These are phyloP conservation scores for Lachancea sp. DNA, from an alignment of 805 yeast species.

Conservation along the genomic window DNA sequence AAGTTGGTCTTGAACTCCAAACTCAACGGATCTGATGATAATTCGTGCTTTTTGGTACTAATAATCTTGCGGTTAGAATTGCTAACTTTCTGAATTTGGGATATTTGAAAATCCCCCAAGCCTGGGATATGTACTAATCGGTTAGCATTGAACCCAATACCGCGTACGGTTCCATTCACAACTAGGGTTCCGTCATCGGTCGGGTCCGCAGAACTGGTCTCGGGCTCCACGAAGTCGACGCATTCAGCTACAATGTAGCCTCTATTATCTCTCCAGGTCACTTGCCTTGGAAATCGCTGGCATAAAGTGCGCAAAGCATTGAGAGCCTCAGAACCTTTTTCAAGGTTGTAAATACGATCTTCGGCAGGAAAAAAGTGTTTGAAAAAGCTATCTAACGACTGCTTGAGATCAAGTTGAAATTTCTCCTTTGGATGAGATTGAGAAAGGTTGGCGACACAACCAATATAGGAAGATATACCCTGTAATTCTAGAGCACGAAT, in stretches of 20 bases:
- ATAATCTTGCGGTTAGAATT: constrained; percentile 25
- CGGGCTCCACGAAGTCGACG: constrained; percentile 34
- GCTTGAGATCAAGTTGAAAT: constrained; percentile 63
- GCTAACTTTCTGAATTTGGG: constrained; percentile 49
- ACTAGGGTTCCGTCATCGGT: constrained; percentile 34
- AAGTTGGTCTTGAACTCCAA: constrained; percentile 22
- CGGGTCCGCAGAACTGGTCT: constrained; percentile 18
- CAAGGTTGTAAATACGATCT: constrained; percentile 70
- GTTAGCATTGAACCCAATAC: constrained; percentile 72
- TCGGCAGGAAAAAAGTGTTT: constrained; percentile 74
- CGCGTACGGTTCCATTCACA: constrained; percentile 82
- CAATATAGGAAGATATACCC: constrained; percentile 79
- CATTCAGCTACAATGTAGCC: constrained; percentile 78
- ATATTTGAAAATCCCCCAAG: constrained; percentile 79
- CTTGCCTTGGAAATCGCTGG: constrained; percentile 78
- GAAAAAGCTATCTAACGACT: constrained; percentile 59
- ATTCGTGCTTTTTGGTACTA: constrained; percentile 19
- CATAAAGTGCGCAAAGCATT: constrained; percentile 71
- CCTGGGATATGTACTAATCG: constrained; percentile 83
- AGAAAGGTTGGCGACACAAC: constrained; percentile 70
- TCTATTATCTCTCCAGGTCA: constrained; percentile 90
- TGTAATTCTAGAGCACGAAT: constrained; percentile 84
- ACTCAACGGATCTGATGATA: constrained; percentile 10
- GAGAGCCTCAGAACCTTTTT: constrained; percentile 57
- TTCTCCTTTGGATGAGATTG: constrained; percentile 64